phyloP scores from a whole-genome alignment of 495 filamentous ascomycete species.

The Copromyces sp. region DNA sequence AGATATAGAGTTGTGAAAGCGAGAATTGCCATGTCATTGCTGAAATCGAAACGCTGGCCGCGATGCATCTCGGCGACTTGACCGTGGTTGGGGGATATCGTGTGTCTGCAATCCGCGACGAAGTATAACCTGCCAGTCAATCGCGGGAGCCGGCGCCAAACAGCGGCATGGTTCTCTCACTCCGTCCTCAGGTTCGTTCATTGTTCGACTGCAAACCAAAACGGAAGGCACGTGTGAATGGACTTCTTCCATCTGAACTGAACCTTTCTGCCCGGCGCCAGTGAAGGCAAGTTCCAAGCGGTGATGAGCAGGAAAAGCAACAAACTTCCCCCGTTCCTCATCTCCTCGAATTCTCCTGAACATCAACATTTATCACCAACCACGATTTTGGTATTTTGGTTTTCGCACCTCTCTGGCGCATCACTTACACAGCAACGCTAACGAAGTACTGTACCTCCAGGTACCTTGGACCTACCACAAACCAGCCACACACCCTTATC shows the following conservation, averaged over 20 bases:
- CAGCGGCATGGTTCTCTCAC: not conserved
- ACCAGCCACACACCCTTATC: not conserved
- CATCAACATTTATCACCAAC: not conserved
- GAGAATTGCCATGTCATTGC: not conserved
- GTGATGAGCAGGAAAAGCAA: not conserved
- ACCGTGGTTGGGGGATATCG: no score
- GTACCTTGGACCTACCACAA: not conserved
- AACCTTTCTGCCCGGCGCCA: not conserved
- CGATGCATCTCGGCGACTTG: not conserved
- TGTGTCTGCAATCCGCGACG: not conserved
- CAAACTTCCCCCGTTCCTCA: not conserved
- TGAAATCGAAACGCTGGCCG: no score
- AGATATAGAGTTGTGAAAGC: not conserved
- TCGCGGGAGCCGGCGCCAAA: not conserved
- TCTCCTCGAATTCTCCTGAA: not conserved
- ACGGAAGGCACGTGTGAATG: not conserved
- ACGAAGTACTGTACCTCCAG: not conserved
- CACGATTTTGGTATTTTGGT: not conserved
- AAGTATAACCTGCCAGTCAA: not conserved
- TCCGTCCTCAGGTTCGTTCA: not conserved
- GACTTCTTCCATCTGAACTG: not conserved
- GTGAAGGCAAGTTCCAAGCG: not conserved
- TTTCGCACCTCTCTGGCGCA: not conserved
- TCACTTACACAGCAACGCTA: not conserved
- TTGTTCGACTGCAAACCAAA: not conserved